Evolutionary conservation across 495 filamentous ascomycete species (phyloP).

Genomic region (Podospora pseudopauciseta): DNA sequence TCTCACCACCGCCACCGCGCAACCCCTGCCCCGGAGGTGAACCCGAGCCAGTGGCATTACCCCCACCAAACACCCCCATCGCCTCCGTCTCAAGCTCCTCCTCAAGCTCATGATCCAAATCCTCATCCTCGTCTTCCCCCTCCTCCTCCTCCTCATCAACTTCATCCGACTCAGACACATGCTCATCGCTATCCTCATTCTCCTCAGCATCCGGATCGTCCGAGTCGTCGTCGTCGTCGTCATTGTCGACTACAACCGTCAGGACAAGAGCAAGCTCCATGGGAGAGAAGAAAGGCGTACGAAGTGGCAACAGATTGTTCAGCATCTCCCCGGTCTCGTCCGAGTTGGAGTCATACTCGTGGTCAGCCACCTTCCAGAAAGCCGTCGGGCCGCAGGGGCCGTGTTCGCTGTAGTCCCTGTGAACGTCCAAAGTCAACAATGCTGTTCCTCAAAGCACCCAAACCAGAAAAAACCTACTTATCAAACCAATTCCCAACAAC

Average conservation of each 20-base stretch:
- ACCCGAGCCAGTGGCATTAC: not conserved
- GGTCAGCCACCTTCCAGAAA: constrained; percentile 63
- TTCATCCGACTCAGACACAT: not conserved
- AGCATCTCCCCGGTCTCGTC: constrained; percentile 23
- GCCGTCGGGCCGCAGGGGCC: constrained; percentile 63
- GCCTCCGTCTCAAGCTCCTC: not conserved
- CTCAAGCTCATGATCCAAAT: constrained; percentile 4
- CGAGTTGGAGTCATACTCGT: constrained; percentile 9
- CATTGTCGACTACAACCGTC: constrained; percentile 6
- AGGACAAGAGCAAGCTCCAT: not conserved
- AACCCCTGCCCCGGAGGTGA: not conserved
- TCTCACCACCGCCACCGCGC: not conserved
- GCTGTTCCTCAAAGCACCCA: not conserved
- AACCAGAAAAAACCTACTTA: constrained; percentile 40
- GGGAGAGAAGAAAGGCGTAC: constrained; percentile 13
- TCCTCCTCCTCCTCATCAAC: constrained; percentile 2
- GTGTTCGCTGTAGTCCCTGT: constrained; percentile 53
- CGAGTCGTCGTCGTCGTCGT: not conserved
- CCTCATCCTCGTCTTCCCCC: not conserved
- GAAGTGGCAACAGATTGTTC: constrained; percentile 23
- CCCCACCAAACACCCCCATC: not conserved
- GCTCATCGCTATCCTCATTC: constrained; percentile 3
- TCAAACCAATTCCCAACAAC: constrained; percentile 67
- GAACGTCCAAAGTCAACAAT: not conserved
- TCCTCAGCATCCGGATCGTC: constrained; percentile 13